These are phyloP conservation scores for Lachnellula subtilissima DNA, from an alignment of 2,329 filamentous ascomycete genomes.

Conservation along the genomic window DNA sequence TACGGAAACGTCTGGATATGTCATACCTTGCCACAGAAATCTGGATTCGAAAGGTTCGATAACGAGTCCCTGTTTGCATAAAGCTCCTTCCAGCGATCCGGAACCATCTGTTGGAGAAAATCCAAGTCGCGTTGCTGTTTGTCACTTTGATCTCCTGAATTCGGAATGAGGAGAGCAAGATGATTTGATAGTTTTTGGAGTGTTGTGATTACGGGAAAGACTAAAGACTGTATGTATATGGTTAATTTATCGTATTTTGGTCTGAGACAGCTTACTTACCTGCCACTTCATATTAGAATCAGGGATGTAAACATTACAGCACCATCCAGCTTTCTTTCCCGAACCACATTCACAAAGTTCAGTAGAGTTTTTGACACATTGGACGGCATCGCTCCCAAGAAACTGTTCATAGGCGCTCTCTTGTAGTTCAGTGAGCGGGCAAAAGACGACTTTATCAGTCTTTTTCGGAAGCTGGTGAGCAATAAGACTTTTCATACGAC, in stretches of 20 bases:
- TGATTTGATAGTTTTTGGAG: constrained; percentile 91
- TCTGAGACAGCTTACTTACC: constrained; percentile 28
- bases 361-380: constrained; percentile 61
- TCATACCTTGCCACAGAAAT: constrained; percentile 79
- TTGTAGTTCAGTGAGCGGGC: constrained; percentile 79
- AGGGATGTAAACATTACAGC: constrained; percentile 60
- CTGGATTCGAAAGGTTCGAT: constrained; percentile 73
- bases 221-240: constrained; percentile 53
- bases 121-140: constrained; percentile 76
- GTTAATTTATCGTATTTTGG: constrained; percentile 44
- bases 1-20: neutral
- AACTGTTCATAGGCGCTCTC: constrained; percentile 78
- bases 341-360: constrained; percentile 67
- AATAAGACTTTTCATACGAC: constrained; percentile 89
- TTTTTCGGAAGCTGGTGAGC: constrained; percentile 92
- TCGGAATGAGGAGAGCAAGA: constrained; percentile 78
- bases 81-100: constrained; percentile 67
- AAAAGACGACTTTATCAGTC: constrained; percentile 91
- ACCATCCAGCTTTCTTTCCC: constrained; percentile 71
- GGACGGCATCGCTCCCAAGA: constrained; percentile 65
- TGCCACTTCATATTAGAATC: constrained; percentile 43
- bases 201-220: constrained; percentile 79
- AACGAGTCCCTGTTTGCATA: constrained; percentile 75
- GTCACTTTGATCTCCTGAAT: constrained; percentile 55
- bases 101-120: constrained; percentile 69